These are phyloP conservation scores for Sistotremastrum niveocremeum DNA, from an alignment of 768 basidiomycete species.

Conservation along the genomic window DNA sequence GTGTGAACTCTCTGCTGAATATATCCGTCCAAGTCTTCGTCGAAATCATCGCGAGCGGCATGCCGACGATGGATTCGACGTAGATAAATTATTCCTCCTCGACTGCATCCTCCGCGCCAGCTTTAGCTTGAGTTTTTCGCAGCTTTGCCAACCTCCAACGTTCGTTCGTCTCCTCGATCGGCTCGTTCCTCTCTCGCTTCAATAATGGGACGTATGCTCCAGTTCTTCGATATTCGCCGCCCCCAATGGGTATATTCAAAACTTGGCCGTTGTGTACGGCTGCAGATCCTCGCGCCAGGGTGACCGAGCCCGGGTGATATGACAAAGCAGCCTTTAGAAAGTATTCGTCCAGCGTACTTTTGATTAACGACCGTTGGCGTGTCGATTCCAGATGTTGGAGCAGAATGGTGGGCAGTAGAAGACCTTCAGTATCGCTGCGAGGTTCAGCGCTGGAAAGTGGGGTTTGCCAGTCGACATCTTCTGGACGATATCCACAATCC, in stretches of 20 bases:
- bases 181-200: constrained; percentile 51
- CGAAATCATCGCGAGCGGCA: no score
- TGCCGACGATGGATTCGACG: no score
- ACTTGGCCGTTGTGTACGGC: constrained; percentile 8
- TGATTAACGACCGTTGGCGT: constrained; percentile 48
- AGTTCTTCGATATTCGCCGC: constrained; percentile 47
- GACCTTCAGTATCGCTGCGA: constrained; percentile 10
- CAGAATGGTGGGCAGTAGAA: constrained; percentile 23
- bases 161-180: constrained; percentile 61
- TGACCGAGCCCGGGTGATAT: constrained; percentile 27
- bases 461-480: constrained; percentile 61
- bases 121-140: no score
- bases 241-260: constrained; percentile 54
- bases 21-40: no score
- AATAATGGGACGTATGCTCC: constrained; percentile 58
- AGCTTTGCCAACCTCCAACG: constrained; percentile 58
- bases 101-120: no score
- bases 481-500: constrained; percentile 65
- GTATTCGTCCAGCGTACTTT: constrained; percentile 47
- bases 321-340: constrained; percentile 44
- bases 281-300: constrained; percentile 9
- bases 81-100: no score
- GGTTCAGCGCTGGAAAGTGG: constrained; percentile 19
- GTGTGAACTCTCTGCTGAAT: no score
- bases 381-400: constrained; percentile 40